phyloP scores from a whole-genome alignment of 116 monocot genomes.

The Phalaenopsis hybrid region DNA sequence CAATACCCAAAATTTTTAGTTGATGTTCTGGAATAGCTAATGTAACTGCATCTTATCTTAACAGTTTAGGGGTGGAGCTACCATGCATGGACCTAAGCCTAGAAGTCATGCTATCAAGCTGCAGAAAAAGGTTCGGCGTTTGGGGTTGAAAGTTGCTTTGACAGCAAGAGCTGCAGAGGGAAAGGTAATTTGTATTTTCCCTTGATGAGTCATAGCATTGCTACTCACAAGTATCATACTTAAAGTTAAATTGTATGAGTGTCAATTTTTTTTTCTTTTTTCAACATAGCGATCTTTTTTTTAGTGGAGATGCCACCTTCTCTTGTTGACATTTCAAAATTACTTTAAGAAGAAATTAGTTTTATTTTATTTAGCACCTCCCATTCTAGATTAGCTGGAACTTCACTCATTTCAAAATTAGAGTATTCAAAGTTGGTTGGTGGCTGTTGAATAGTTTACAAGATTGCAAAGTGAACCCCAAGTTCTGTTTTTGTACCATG shows the following conservation, averaged over 20 bases:
- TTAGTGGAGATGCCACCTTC: background rate
- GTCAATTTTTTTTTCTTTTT: background rate
- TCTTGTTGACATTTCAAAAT: background rate
- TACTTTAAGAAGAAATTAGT: background rate
- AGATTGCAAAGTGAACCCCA: too few relatives aligned
- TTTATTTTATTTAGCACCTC: background rate
- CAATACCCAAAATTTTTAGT: background rate
- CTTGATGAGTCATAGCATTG: background rate
- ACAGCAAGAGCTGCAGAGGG: slow-evolving; percentile 85
- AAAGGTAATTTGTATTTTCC: slow-evolving; percentile 49
- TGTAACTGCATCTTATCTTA: background rate
- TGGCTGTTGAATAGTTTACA: too few relatives aligned
- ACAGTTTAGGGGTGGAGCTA: slow-evolving; percentile 87
- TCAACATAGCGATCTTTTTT: background rate
- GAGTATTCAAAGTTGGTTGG: too few relatives aligned
- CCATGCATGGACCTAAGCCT: slow-evolving; percentile 93
- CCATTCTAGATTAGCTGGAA: too few relatives aligned
- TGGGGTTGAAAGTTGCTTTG: slow-evolving; percentile 82
- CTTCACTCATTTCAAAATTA: too few relatives aligned
- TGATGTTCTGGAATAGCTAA: background rate
- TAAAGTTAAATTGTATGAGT: background rate
- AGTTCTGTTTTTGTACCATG: too few relatives aligned
- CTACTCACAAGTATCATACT: background rate
- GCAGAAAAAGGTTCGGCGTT: slow-evolving; percentile 81
- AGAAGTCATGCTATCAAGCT: slow-evolving; percentile 95